Conservation (phyloP, 108 stramenopile genomes). For the Nitzschia putrida region DNA sequence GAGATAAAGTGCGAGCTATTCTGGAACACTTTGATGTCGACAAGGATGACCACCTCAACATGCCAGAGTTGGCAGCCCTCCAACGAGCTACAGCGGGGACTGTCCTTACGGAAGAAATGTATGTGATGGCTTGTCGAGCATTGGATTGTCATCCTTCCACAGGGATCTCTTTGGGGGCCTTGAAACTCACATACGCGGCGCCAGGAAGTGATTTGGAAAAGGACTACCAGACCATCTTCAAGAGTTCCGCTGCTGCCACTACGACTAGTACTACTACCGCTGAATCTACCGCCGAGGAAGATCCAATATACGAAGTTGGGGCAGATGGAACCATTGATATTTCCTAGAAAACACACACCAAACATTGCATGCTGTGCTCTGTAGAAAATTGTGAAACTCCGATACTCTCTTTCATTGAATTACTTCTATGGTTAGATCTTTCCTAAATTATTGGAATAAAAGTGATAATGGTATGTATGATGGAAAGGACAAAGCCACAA, state of each 20-base stretch:
- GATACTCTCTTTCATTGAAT: too few relatives aligned
- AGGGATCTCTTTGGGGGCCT: constrained; percentile 44
- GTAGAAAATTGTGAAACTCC: too few relatives aligned
- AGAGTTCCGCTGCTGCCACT: not conserved
- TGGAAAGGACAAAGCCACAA: too few relatives aligned
- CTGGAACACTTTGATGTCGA: constrained; percentile 52
- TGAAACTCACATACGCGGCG: constrained; percentile 52
- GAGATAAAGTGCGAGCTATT: constrained; percentile 36
- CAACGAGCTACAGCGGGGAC: constrained; percentile 43
- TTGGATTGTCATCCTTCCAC: constrained; percentile 44
- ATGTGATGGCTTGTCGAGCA: constrained; percentile 44
- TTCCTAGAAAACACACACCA: not conserved
- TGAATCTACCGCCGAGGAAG: constrained; percentile 11
- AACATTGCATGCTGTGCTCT: too few relatives aligned
- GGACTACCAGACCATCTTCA: constrained; percentile 49
- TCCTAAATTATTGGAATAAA: too few relatives aligned
- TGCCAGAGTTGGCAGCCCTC: constrained; percentile 37
- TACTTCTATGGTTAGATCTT: too few relatives aligned
- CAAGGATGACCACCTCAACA: constrained; percentile 48
- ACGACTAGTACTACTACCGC: not conserved
- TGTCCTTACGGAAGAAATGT: constrained; percentile 41
- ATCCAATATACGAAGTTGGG: constrained; percentile 29
- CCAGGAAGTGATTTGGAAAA: constrained; percentile 44
- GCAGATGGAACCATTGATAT: constrained; percentile 30
- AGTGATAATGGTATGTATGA: too few relatives aligned